These are phyloP conservation scores for Aspergillus calidoustus DNA, from an alignment of 2,329 filamentous ascomycete genomes.

Conservation along the genomic window DNA sequence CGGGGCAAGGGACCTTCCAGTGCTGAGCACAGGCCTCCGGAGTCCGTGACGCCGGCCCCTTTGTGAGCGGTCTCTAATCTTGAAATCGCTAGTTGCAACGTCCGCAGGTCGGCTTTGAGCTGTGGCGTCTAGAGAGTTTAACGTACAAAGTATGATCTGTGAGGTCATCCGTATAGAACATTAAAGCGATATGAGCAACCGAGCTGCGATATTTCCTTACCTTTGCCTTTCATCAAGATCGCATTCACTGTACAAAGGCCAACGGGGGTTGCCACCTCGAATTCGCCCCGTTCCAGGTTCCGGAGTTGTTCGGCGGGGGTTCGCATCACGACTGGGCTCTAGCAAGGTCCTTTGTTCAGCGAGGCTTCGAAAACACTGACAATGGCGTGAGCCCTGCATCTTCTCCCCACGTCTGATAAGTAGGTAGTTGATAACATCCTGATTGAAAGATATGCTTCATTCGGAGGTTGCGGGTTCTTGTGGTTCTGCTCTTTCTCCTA, in stretches of 20 bases:
- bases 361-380: not conserved
- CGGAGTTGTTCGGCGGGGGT: not conserved
- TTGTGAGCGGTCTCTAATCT: not conserved
- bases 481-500: not conserved
- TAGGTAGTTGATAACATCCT: not conserved
- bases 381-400: not conserved
- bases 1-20: not conserved
- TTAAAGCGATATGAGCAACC: not conserved
- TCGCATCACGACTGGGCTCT: not conserved
- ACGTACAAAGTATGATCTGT: not conserved
- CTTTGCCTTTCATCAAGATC: not conserved
- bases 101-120: not conserved
- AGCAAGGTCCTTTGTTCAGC: not conserved
- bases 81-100: not conserved
- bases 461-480: conserved; percentile 3
- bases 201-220: not conserved
- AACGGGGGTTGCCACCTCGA: not conserved
- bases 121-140: not conserved
- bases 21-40: conserved; percentile 4
- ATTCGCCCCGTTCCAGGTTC: not conserved
- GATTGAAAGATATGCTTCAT: conserved; percentile 7
- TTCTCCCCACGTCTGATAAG: not conserved
- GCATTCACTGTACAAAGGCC: not conserved
- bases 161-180: not conserved
- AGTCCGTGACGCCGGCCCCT: not conserved